These are phyloP conservation scores for Parathielavia appendiculata DNA, from an alignment of 495 filamentous ascomycete species.

Conservation along the genomic window DNA sequence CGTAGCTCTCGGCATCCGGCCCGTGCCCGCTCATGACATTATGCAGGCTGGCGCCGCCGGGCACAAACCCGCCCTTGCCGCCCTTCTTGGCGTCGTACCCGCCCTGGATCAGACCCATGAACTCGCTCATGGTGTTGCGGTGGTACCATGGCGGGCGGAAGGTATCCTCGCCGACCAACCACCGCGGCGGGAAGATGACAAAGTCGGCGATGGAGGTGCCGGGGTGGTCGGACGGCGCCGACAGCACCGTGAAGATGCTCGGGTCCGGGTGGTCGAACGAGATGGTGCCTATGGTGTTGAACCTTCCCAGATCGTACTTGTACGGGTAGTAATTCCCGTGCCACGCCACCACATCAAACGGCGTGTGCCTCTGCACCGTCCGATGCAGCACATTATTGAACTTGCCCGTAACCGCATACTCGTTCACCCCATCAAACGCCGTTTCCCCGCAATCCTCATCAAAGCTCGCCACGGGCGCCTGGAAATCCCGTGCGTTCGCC, in stretches of 20 bases:
- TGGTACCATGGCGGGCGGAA: conserved; percentile 84
- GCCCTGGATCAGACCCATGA: conserved; percentile 71
- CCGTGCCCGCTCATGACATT: conserved; percentile 58
- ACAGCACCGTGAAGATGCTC: conserved; percentile 76
- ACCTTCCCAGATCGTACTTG: conserved; percentile 82
- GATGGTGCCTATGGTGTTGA: conserved; percentile 69
- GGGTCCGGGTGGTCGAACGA: conserved; percentile 79
- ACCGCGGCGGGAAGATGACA: conserved; percentile 77
- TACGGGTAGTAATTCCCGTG: conserved; percentile 75
- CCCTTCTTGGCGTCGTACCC: conserved; percentile 52
- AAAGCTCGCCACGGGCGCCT: conserved; percentile 73
- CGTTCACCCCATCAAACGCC: conserved; percentile 34
- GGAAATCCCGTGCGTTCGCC: conserved; percentile 85
- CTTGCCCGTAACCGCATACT: conserved; percentile 65
- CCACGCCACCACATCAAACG: conserved; percentile 83
- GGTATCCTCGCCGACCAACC: conserved; percentile 71
- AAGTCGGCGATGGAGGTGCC: conserved; percentile 78
- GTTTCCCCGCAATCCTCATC: conserved; percentile 50
- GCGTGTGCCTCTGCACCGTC: conserved; percentile 65
- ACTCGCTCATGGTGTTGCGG: conserved; percentile 80
- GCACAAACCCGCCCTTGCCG: conserved; percentile 51
- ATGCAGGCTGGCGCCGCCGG: conserved; percentile 53
- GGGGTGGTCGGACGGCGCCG: conserved; percentile 55
- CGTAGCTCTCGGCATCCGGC: conserved; percentile 57
- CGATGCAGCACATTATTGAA: conserved; percentile 75